Percentiles rank a stretch among this genome's conserved stretches.
These are phyloP conservation scores for Echites panduratus DNA, from an alignment of 257 asterid species.

Conservation along the genomic window DNA sequence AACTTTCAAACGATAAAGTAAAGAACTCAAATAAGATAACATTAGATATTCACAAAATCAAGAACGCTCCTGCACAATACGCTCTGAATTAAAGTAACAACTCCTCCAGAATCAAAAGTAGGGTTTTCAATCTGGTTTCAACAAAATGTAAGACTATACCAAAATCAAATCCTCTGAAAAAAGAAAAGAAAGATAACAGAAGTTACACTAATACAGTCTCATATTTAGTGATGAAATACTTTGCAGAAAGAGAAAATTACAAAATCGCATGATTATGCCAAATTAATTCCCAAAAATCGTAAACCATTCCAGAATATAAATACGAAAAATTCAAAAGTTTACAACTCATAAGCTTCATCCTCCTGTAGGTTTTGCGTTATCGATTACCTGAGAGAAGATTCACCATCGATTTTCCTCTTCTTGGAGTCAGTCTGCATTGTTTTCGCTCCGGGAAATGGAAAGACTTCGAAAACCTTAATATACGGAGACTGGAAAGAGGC, in stretches of 20 bases:
- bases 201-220: not conserved
- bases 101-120: not conserved
- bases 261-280: not conserved
- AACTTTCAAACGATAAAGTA: not conserved
- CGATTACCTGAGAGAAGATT: constrained; percentile 35
- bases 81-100: not conserved
- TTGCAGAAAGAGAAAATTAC: not conserved
- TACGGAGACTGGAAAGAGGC: too few relatives aligned
- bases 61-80: not conserved
- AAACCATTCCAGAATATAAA: not conserved
- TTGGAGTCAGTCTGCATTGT: constrained; percentile 26
- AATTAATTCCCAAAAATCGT: not conserved
- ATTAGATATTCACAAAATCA: not conserved
- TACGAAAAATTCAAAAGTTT: not conserved
- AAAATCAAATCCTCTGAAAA: not conserved
- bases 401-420: constrained; percentile 39
- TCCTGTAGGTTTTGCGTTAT: not conserved
- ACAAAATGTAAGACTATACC: not conserved
- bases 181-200: not conserved
- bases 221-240: not conserved
- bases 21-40: not conserved
- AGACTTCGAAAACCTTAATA: not conserved
- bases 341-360: not conserved
- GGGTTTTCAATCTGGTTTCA: not conserved
- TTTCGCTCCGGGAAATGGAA: not conserved